A percentile compares a stretch with the other conserved stretches of the same genome.
Evolutionary conservation across 192 early-diverging fungal species (phyloP).

Genomic region (Phycomyces nitens): DNA sequence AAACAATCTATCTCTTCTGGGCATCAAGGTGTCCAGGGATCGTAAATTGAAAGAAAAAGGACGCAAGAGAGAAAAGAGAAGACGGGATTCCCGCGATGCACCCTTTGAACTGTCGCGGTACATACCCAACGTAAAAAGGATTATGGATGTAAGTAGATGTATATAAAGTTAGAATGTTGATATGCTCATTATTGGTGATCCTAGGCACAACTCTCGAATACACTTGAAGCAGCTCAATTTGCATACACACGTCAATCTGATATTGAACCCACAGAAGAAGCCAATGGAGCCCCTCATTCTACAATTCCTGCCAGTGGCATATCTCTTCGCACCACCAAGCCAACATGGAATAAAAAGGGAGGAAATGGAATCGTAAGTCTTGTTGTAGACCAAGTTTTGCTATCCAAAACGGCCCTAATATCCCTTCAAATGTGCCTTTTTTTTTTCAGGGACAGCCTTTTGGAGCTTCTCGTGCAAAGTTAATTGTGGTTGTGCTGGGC

Average conservation of each 20-base stretch:
- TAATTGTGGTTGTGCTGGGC: constrained; percentile 84
- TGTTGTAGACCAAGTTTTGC: background rate
- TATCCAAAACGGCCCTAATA: background rate
- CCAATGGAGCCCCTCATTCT: constrained; percentile 11
- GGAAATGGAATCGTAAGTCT: background rate
- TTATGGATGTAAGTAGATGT: constrained; percentile 37
- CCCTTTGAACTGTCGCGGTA: constrained; percentile 77
- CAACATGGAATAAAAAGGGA: constrained; percentile 22
- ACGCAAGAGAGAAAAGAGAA: constrained; percentile 42
- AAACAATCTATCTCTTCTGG: constrained; percentile 66
- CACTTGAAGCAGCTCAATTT: constrained; percentile 54
- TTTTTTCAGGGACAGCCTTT: constrained; percentile 2
- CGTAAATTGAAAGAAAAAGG: constrained; percentile 48
- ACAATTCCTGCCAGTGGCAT: constrained; percentile 33
- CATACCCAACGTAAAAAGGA: constrained; percentile 64
- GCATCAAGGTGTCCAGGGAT: constrained; percentile 53
- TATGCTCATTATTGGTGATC: constrained; percentile 9
- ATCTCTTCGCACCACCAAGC: constrained; percentile 36
- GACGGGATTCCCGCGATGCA: constrained; percentile 46
- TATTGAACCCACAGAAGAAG: constrained; percentile 45
- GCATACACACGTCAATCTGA: constrained; percentile 55
- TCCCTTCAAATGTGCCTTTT: constrained; percentile 3
- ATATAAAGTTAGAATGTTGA: background rate
- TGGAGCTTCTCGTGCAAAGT: constrained; percentile 50
- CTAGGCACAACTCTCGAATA: constrained; percentile 44